Percentiles rank a stretch among this genome's conserved stretches.
phyloP scores from a whole-genome alignment of 306 rosid species.

The Cucurbita ficifolia region DNA sequence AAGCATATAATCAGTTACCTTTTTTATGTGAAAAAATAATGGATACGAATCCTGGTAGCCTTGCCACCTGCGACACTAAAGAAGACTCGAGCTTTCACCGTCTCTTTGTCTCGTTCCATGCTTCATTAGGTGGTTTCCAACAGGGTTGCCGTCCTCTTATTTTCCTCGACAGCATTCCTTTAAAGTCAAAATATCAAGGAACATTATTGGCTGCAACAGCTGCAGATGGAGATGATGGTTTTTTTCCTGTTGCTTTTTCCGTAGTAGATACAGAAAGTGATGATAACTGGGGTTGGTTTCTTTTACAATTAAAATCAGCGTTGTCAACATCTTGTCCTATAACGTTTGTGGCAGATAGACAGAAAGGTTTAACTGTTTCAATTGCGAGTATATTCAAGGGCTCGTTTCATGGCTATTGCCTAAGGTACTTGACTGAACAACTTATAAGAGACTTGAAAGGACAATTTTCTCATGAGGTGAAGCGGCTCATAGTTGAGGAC shows the following conservation, averaged over 20 bases:
- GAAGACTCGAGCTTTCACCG: conserved; percentile 92
- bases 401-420: conserved; percentile 75
- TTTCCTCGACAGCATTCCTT: conserved; percentile 66
- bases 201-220: conserved; percentile 80
- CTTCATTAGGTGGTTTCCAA: conserved; percentile 76
- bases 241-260: conserved; percentile 87
- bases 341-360: conserved; percentile 88
- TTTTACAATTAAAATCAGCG: conserved; percentile 68
- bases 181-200: conserved; percentile 92
- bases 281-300: conserved; percentile 91
- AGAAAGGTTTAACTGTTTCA: conserved; percentile 63
- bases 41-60: conserved; percentile 89
- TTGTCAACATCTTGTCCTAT: conserved; percentile 51
- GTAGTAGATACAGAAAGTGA: conserved; percentile 82
- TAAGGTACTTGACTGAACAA: conserved; percentile 72
- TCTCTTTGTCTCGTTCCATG: conserved; percentile 81
- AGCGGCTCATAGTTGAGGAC: conserved; percentile 80
- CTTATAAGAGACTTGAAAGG: conserved; percentile 79
- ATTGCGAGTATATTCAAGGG: conserved; percentile 56
- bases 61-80: conserved; percentile 71
- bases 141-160: conserved; percentile 94
- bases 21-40: conserved; percentile 69
- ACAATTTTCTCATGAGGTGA: conserved; percentile 91
- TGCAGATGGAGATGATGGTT: conserved; percentile 76
- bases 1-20: conserved; percentile 81